Percentiles rank a stretch among this genome's conserved stretches.
Evolutionary conservation across 768 basidiomycete genomes (phyloP).

Genomic region (Leucocoprinus birnbaumii): DNA sequence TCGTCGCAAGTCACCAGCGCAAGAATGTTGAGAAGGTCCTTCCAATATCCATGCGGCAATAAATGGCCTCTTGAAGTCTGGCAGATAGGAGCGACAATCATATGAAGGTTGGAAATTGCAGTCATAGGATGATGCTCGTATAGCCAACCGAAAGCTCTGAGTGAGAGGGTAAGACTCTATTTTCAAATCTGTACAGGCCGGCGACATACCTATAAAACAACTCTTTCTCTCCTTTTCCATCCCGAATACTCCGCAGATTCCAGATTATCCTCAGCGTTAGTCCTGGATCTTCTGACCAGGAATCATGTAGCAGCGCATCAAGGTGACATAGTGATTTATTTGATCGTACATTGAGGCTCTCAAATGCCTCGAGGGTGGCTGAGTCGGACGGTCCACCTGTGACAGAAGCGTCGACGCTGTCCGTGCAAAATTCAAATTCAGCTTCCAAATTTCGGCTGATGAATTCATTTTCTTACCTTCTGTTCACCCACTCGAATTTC

Average conservation of each 20-base stretch:
- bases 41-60: slow-evolving; percentile 64
- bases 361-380: slow-evolving; percentile 56
- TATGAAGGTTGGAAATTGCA: slow-evolving; percentile 56
- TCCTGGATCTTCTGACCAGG: slow-evolving; percentile 57
- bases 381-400: slow-evolving; percentile 50
- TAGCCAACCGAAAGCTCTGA: slow-evolving; percentile 63
- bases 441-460: too few relatives aligned
- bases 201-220: slow-evolving; percentile 53
- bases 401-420: slow-evolving; percentile 36
- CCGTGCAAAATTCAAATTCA: slow-evolving; percentile 36
- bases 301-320: slow-evolving; percentile 34
- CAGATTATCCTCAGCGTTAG: slow-evolving; percentile 68
- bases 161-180: neutral
- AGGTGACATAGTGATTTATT: slow-evolving; percentile 17
- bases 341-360: slow-evolving; percentile 28
- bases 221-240: slow-evolving; percentile 62
- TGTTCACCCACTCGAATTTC: neutral
- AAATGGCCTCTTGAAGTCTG: slow-evolving; percentile 24
- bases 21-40: slow-evolving; percentile 70
- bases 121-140: slow-evolving; percentile 68
- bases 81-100: slow-evolving; percentile 53
- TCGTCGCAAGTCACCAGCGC: slow-evolving; percentile 55
- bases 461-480: too few relatives aligned
- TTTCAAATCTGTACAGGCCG: neutral
- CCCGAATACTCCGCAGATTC: slow-evolving; percentile 66